Base-by-base conservation (phyloP, 495 filamentous ascomycete genomes). In the Parachaetomium inaequale region DNA sequence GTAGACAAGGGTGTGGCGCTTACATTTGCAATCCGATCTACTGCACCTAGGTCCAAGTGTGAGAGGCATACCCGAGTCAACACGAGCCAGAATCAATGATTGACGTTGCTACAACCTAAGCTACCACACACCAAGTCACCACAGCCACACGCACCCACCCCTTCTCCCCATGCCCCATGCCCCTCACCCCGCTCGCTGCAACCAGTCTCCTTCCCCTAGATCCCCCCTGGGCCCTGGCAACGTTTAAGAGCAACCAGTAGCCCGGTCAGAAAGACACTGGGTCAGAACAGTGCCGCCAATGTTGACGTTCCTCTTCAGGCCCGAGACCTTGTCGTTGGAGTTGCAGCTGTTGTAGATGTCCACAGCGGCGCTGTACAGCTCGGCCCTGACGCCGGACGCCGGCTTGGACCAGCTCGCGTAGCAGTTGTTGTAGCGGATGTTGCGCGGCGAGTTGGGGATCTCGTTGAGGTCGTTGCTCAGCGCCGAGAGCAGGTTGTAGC, bases 341-440 rank as follows among this genome's bases (percentile, higher is more conserved):
- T 51, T 51, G 47, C 47, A 51, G 26, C 26, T n/a, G 47, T 51
- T 51, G 47, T 51, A 51, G 12, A 29, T 51, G 47, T 51, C 47
- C 8, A 31, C 47, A 0, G 26, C 47, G 25, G 47, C 26, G 15
- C 15, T 51, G 47, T 51, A 51, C 47, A 51, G 47, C 25, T 51
- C 23, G 11, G 47, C 47, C 26, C 47, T 26, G 21, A 51, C 47
- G 14, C 47, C 47, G 12, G 5, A n/a, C 0, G 47, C 47, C 47
- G 10, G 10, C 25, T 15, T n/a, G 25, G 47, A 51, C 47, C 47
- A 51, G 47, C 47, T 51, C 23, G 11, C 23, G 15, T 29, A 51
- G 47, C 47, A 51, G 26, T 51, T 51, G 47, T 29, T 51, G 47
- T 51, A 51, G 25, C 47, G 47, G 26, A 51, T 51, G 47, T 51